Evolutionary conservation across 306 rosid genomes (phyloP), one percentile per base, ranked within the genome.

Genomic region (Cucumis melo): DNA sequence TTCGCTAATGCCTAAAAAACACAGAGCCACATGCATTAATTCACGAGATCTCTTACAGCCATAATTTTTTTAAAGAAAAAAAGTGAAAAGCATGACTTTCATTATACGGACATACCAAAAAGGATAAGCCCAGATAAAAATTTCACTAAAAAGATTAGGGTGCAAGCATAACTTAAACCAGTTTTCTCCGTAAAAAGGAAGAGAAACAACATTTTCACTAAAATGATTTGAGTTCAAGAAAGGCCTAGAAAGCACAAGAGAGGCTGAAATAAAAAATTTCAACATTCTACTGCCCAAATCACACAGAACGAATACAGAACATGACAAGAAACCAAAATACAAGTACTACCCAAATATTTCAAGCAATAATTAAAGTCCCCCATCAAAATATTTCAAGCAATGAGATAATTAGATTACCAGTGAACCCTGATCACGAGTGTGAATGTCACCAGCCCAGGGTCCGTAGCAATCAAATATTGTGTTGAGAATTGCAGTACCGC

Each of bases 401-500:
- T 23, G 7, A 65, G 36, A 48, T 19, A 19, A 39, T 41, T 54
- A 82, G 75, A 44, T 89, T 91, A 94, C 99, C 95, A 94, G 82
- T 39, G 99, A 94, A 71, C 99, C 99, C 84, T 80, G 89, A 89
- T 94, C 99, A 44, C 99, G 86, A 74, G 99, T 94, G 82, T 60
- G 87, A 74, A 94, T 94, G 65, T 92, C 97, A 62, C 99, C 99
- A 73, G 97, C 96, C 97, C 96, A 94, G 51, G 93, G 93, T 36
- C 90, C 97, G 75, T 90, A 94, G 85, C 88, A 79, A 59, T 94
- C 99, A 77, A 94, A 94, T 74, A 90, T 38, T 60, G 99, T 94
- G 85, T 92, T 94, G 82, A 94, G 97, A 81, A 92, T 88, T 29
- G 99, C 99, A 15, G 97, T 94, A 77, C 99, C 99, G 66, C 97